Base-by-base conservation (phyloP, 371 early-diverging fungal species). In the Mortierella sp. region DNA sequence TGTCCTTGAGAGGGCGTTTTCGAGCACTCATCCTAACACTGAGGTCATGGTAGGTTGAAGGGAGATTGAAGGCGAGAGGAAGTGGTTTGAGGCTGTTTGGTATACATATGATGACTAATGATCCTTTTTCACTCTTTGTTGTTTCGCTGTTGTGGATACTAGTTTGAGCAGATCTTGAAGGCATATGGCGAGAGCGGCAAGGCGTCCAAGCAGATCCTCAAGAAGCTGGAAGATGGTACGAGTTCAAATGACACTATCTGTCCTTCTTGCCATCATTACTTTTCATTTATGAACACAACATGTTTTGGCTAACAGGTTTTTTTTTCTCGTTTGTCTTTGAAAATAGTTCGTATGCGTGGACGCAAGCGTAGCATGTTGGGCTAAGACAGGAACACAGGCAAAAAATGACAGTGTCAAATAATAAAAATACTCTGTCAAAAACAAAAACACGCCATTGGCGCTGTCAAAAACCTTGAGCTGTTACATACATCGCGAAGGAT, bases 1-100 rank as follows among this genome's bases (percentile, higher is more conserved):
- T 90, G 99, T 99, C 7, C 95, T 99, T 48, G 99, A 99, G 88
- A 93, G 97, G 49, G 97, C 99, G 1, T 94, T 99, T 81, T 79
- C 90, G 8, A 97, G 98, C 88, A 97, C 98, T 11, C 98, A 99
- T 88, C 97, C 95, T 3, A 90, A 95, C 43, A 92, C 96, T 10
- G 94, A 95, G 77, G 75, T 83, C 51, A 78, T 96, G 92, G 96
- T 96, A 92, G 81, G 82, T 58, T 38, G 51, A 55, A 43, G 49
- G 51, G 35, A 32, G 43, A 76, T 35, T 54, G 81, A 35, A 14
- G 24, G 75, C 21, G 55, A 18, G 16, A 58, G 35, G 3, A 70
- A 11, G 6, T 51, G 51, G 6, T 18, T 2, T 18, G 16, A 51
- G 51, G 5, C 21, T 4, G 21, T 21, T 51, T 51, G 51, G 3